Evolutionary conservation across 306 rosid genomes (phyloP).

Genomic region (Casuarina equisetifolia): DNA sequence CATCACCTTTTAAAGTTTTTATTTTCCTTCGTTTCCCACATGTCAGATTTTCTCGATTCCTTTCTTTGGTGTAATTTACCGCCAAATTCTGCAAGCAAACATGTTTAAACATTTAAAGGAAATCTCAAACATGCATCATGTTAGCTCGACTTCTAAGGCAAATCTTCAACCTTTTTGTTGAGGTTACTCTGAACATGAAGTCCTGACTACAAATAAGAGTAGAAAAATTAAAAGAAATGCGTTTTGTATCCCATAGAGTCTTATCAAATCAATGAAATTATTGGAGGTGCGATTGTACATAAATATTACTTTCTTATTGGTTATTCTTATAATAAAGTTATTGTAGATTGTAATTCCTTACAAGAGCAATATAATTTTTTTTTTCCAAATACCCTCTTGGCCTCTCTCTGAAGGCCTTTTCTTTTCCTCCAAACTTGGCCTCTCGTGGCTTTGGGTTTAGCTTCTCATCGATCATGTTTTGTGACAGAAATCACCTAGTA

Average conservation of each 20-base stretch:
- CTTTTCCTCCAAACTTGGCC: no score
- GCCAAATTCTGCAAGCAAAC: neutral
- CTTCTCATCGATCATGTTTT: no score
- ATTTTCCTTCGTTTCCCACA: neutral
- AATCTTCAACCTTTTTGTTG: constrained; percentile 4
- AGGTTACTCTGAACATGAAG: constrained; percentile 1
- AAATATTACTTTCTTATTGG: no score
- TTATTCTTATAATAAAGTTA: no score
- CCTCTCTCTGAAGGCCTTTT: no score
- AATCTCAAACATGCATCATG: neutral
- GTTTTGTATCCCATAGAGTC: neutral
- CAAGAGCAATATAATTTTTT: no score
- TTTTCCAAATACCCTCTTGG: no score
- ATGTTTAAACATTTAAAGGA: neutral
- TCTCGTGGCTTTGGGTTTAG: no score
- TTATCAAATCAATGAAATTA: neutral
- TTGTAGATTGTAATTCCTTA: no score
- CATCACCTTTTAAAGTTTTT: neutral
- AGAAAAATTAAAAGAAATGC: neutral
- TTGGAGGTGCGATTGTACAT: no score
- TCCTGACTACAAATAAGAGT: neutral
- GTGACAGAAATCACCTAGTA: neutral
- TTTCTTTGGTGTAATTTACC: neutral
- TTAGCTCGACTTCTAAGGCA: neutral
- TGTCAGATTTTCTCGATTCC: neutral